Evolutionary conservation across 768 basidiomycete genomes (phyloP).

Genomic region (Mycena metata): DNA sequence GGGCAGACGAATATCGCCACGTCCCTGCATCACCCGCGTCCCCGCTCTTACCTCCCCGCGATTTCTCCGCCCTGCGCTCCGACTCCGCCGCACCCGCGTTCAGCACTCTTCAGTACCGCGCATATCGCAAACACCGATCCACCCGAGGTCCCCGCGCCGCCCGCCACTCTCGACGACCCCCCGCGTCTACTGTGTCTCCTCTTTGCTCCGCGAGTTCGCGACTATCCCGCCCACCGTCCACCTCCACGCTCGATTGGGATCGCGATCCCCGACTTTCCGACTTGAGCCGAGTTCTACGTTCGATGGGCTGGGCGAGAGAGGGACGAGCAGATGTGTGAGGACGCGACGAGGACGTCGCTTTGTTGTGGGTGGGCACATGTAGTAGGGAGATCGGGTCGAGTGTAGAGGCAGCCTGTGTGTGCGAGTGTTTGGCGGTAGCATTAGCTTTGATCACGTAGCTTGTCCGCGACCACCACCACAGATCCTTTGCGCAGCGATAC

Average conservation of each 20-base stretch:
- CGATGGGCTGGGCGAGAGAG: slow-evolving; percentile 1
- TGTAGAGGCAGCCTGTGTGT: too few relatives aligned
- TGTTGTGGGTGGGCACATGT: slow-evolving; percentile 22
- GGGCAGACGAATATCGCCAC: slow-evolving; percentile 14
- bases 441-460: too few relatives aligned
- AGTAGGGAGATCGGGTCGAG: too few relatives aligned
- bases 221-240: background rate
- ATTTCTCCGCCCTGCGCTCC: slow-evolving; percentile 15
- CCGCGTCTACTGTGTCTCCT: slow-evolving; percentile 1
- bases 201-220: background rate
- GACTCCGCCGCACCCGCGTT: slow-evolving; percentile 2
- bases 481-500: too few relatives aligned
- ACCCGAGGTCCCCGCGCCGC: background rate
- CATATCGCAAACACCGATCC: slow-evolving; percentile 1
- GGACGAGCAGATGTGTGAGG: background rate
- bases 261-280: slow-evolving; percentile 9
- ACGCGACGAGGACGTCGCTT: slow-evolving; percentile 23
- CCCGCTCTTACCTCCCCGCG: slow-evolving; percentile 1
- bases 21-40: background rate
- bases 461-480: too few relatives aligned
- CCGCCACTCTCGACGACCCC: background rate
- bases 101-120: slow-evolving; percentile 4
- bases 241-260: slow-evolving; percentile 2
- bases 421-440: too few relatives aligned
- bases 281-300: slow-evolving; percentile 5